These are phyloP conservation scores for Coemansia sp. DNA, from an alignment of 192 early-diverging fungal genomes.

Conservation along the genomic window DNA sequence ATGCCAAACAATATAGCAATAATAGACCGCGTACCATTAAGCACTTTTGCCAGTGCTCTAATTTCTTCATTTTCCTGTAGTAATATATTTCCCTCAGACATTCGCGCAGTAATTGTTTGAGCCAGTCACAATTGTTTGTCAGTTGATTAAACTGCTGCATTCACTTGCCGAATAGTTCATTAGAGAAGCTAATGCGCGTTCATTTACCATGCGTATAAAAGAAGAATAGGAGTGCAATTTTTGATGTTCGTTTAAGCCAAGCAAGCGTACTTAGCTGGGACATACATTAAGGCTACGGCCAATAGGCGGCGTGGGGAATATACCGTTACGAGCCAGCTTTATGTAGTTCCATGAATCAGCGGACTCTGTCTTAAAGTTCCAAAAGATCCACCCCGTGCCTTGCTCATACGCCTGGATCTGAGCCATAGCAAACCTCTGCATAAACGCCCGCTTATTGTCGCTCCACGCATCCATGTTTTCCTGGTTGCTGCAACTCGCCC, in stretches of 20 bases:
- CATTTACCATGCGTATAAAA: background rate
- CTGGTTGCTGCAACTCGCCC: slow-evolving; percentile 22
- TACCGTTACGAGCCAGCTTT: slow-evolving; percentile 36
- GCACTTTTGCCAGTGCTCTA: too few species aligned
- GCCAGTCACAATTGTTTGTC: too few species aligned
- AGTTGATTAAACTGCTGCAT: too few species aligned
- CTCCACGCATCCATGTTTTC: slow-evolving; percentile 43
- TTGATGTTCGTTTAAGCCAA: background rate
- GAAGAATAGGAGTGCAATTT: background rate
- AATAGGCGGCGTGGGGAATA: slow-evolving; percentile 43
- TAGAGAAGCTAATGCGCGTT: background rate
- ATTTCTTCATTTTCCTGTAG: too few species aligned
- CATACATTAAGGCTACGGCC: slow-evolving; percentile 29
- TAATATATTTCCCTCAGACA: background rate
- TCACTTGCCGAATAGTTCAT: background rate
- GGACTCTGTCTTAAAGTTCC: slow-evolving; percentile 60
- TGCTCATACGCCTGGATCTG: slow-evolving; percentile 67
- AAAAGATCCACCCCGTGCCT: slow-evolving; percentile 59
- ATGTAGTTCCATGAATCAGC: slow-evolving; percentile 59
- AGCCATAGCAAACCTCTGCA: slow-evolving; percentile 55
- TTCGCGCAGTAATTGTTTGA: background rate
- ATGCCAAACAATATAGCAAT: too few species aligned
- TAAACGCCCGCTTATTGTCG: slow-evolving; percentile 48
- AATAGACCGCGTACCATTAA: too few species aligned
- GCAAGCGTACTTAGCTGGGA: slow-evolving; percentile 2